Evolutionary conservation across 2,329 filamentous ascomycete species (phyloP), one percentile per base, ranked within the genome.

Genomic region (Aspergillus amoenus): DNA sequence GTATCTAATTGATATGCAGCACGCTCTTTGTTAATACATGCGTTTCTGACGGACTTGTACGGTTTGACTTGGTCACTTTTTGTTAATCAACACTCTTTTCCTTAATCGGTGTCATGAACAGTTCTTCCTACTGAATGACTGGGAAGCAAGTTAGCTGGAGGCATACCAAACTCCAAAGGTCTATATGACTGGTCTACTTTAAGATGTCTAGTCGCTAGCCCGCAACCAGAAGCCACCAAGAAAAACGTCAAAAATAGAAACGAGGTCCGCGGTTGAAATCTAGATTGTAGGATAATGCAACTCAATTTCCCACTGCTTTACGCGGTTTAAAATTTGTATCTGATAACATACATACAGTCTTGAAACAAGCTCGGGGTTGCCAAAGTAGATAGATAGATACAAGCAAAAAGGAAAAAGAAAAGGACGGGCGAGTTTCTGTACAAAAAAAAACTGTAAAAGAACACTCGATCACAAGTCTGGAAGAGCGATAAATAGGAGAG

Each of bases 281-380:
- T 37, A 7, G 15, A 13, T 37, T 37, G 34, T 13, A 43, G 24
- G 24, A 21, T 21, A 43, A 43, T 32, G 30, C 17, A 30, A 30
- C 5, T 21, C 37, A 49, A 32, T 41, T 47, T 56, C 13, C 40
- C 46, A 46, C 32, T 15, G 22, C 37, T 43, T 44, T 52, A 9
- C 18, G 15, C 37, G 13, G 17, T 39, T 30, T 41, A 44, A 30
- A 5, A 22, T 32, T 51, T 55, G 32, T 45, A 57, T 27, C 32
- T 53, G 43, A 30, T 13, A 45, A 27, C 50, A 17, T 63, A 61
- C 52, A 56, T 59, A 62, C 61, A 57, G 44, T 55, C 54, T 63
- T 55, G 52, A 53, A 44, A 27, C 22, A 34, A 34, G 13, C 7
- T 17, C 21, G 34, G 15, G 18, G 18, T 12, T 45, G 46, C 44